Percentiles rank a stretch among this genome's conserved stretches.
These are phyloP conservation scores for Kurtzmaniella quercitrusa DNA, from an alignment of 1,139 yeast species.

Conservation along the genomic window DNA sequence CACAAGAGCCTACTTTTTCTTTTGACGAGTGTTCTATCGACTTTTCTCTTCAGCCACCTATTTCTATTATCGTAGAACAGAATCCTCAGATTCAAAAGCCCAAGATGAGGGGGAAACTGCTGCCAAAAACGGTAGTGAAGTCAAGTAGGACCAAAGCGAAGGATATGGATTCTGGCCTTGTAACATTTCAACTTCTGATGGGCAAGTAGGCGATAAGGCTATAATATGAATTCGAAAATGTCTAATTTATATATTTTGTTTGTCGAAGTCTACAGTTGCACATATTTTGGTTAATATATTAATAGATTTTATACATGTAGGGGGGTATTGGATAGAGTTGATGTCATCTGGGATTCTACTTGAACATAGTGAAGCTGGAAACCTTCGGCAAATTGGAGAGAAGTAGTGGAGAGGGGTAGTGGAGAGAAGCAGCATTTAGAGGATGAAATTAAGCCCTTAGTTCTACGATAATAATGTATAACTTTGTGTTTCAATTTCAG, in stretches of 20 bases:
- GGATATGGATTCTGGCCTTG: slow-evolving; percentile 5
- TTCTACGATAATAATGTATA: no score
- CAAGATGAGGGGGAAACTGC: slow-evolving; percentile 1
- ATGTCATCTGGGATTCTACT: no score
- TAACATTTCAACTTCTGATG: slow-evolving; percentile 3
- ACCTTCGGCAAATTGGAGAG: no score
- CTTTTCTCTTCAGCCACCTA: slow-evolving; percentile 6
- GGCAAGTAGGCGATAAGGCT: not conserved
- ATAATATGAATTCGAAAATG: no score
- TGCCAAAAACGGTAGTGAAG: slow-evolving; percentile 4
- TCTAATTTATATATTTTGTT: not conserved
- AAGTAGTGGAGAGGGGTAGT: no score
- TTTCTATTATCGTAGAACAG: slow-evolving; percentile 1
- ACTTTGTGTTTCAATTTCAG: no score
- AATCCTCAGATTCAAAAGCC: not conserved
- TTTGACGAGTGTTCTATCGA: slow-evolving; percentile 14
- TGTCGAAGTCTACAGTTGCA: not conserved
- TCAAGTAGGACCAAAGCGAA: not conserved
- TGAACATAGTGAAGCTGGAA: no score
- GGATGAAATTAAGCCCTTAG: no score
- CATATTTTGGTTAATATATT: not conserved
- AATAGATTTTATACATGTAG: not conserved
- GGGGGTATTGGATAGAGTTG: no score
- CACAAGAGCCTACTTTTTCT: slow-evolving; percentile 9
- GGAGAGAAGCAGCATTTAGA: no score